Base-by-base conservation (phyloP, 2,329 filamentous ascomycete genomes). In the Colletotrichum sp. region DNA sequence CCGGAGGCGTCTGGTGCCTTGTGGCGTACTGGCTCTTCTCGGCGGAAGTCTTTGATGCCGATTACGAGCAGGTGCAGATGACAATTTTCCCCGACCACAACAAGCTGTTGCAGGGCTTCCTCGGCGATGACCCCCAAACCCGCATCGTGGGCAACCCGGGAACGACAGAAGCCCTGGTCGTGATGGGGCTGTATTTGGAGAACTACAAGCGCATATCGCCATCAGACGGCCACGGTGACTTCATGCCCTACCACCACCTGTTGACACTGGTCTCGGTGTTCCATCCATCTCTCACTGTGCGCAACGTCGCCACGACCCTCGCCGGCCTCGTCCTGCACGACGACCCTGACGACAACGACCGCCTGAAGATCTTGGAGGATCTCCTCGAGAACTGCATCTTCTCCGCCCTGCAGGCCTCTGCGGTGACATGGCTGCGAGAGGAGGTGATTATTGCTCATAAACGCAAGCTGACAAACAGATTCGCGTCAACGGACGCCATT, bases 371-470 rank as follows among this genome's bases (percentile, higher is more conserved):
- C 77, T 87, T 94, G 10, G 90, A 92, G 68, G 92, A 94, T 79
- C 86, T 93, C 15, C 83, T 94, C 15, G 91, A 93, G 82, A 92
- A 93, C 81, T 93, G 92, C 85, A 88, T 91, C 78, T 93, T 92
- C 79, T 87, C 91, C 3, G 87, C 89, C 1, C 85, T 94, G 48
- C 92, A 93, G 81, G 92, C 90, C 10, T 91, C 90, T 57, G 92
- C 92, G 1, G 87, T 93, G 6, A 87, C 88, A 6, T 94, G 92
- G 92, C 83, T 93, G 38, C 89, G 91, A 70, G 92, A 93, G 78
- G 92, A 93, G 80, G 84, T 93, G 18, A 86, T 92, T 10, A 82
- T 86, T 6, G 88, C 90, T 5, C 83, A 79, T 30, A 82, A 82
- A 55, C 72, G 82, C 32, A 83, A 82, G 15, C 67, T 68, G 21